phyloP scores from a whole-genome alignment of 768 basidiomycete species.

The Leccinum obscurum region DNA sequence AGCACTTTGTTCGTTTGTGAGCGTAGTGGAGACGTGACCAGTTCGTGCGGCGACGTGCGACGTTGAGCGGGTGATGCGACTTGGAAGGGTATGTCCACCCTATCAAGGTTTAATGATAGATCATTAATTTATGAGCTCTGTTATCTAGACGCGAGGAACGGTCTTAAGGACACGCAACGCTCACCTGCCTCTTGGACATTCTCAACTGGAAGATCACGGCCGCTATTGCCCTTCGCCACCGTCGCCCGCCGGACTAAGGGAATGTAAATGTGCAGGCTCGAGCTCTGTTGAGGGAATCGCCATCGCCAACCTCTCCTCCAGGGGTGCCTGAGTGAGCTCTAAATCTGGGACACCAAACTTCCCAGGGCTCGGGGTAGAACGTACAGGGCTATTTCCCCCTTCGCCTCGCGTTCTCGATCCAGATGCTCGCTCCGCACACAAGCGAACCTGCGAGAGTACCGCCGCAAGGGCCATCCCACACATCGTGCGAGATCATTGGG shows the following conservation, averaged over 20 bases:
- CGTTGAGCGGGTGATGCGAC: constrained; percentile 39
- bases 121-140: constrained; percentile 32
- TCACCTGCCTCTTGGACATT: constrained; percentile 38
- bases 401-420: constrained; percentile 70
- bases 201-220: constrained; percentile 37
- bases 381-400: constrained; percentile 78
- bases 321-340: constrained; percentile 17
- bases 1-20: too few relatives aligned
- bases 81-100: constrained; percentile 61
- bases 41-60: constrained; percentile 39
- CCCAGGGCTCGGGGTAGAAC: constrained; percentile 72
- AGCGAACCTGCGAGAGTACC: constrained; percentile 66
- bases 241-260: constrained; percentile 36
- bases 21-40: constrained; percentile 15
- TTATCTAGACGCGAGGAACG: not conserved
- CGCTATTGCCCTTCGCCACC: constrained; percentile 51
- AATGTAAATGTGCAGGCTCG: constrained; percentile 29
- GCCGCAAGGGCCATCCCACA: constrained; percentile 78
- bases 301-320: constrained; percentile 44
- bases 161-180: not conserved
- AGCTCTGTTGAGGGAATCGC: constrained; percentile 41
- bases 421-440: constrained; percentile 73
- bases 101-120: constrained; percentile 32
- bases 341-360: constrained; percentile 49
- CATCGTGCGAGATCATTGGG: constrained; percentile 69